These are phyloP conservation scores for Mesembryanthemum crystallinum DNA, from an alignment of 148 eudicot genomes.

Conservation along the genomic window DNA sequence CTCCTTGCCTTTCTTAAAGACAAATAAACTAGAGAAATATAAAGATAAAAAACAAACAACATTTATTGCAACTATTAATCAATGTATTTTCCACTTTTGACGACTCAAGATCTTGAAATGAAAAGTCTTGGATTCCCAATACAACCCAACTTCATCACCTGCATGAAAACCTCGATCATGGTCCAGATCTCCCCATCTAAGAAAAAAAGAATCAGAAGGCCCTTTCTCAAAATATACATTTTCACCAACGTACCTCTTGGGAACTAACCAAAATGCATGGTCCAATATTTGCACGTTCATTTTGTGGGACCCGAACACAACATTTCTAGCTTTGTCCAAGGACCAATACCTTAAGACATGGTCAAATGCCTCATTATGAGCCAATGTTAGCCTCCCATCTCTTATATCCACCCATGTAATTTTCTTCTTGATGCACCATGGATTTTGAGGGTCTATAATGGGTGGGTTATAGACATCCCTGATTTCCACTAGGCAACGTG, in stretches of 20 bases:
- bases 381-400: constrained; percentile 7
- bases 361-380: constrained; percentile 1
- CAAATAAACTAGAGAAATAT: no score
- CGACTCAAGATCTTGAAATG: background rate
- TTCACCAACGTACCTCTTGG: background rate
- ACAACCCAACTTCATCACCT: constrained; percentile 1
- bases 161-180: background rate
- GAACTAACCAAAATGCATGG: background rate
- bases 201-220: constrained; percentile 5
- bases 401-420: background rate
- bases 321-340: background rate
- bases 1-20: no score
- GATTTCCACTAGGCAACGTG: background rate
- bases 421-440: constrained; percentile 10
- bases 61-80: no score
- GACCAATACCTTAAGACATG: constrained; percentile 17
- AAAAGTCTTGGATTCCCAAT: background rate
- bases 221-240: constrained; percentile 10
- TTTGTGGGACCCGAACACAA: background rate
- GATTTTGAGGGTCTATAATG: background rate
- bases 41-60: no score
- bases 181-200: constrained; percentile 7
- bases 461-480: constrained; percentile 1
- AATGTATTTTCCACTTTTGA: no score
- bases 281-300: background rate